Evolutionary conservation across 176 grass and related monocot genomes (phyloP).

Genomic region (Puya raimondii): DNA sequence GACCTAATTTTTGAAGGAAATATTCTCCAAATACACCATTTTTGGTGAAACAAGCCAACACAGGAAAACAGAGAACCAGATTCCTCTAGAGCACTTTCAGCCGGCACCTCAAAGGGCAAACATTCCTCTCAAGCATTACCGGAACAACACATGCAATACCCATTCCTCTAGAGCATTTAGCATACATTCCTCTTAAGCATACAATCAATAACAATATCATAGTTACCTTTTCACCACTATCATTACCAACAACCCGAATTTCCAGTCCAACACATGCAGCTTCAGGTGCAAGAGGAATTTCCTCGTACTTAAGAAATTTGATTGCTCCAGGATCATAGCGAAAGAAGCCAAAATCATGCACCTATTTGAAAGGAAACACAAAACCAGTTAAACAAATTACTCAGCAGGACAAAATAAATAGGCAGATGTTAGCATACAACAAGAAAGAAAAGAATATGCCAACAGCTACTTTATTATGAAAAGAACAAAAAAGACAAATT

Average conservation of each 20-base stretch:
- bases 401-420: not conserved
- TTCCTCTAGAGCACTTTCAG: too few species aligned
- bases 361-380: conserved; percentile 31
- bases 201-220: not conserved
- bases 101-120: too few species aligned
- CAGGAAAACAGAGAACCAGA: too few species aligned
- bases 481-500: not conserved
- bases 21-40: too few species aligned
- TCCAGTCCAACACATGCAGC: conserved; percentile 92
- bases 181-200: not conserved
- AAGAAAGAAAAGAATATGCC: conserved; percentile 10
- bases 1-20: too few species aligned
- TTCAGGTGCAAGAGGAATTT: conserved; percentile 82
- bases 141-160: not conserved
- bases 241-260: conserved; percentile 96
- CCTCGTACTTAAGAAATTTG: conserved; percentile 87
- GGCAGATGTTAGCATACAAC: too few species aligned
- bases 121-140: not conserved
- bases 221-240: conserved; percentile 92
- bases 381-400: not conserved
- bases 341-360: conserved; percentile 99
- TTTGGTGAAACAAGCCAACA: too few species aligned
- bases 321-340: conserved; percentile 89
- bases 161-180: not conserved
- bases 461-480: conserved; percentile 12